Base-by-base conservation (phyloP, 768 basidiomycete genomes). In the Panaeolus papilionaceus region DNA sequence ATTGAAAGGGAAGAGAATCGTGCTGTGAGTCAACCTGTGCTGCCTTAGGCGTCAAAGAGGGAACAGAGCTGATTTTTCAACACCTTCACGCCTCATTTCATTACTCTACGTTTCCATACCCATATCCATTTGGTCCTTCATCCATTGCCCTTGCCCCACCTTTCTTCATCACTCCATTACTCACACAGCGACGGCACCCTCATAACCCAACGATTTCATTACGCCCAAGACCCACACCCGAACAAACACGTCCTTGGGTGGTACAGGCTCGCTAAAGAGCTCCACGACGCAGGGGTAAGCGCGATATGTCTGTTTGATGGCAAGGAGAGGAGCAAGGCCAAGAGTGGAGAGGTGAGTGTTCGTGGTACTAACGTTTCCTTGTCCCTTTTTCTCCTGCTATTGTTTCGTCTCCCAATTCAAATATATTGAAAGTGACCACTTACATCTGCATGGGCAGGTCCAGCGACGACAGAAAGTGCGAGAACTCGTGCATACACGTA, bases 301-400 rank as follows among this genome's bases (percentile, higher is more conserved):
- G 86, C 88, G 5, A 84, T 94, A 8, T 94, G 93, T 72, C 88
- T 95, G 0, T 95, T 95, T 71, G 93, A 95, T 72, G 94, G 93
- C 11, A 84, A 85, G 68, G 79, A 86, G 66, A 86, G 93, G 26
- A 88, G 79, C 73, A 62, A 75, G 16, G 93, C 94, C 11, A 95
- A 95, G 75, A 81, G 86, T 45, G 79, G 81, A 40, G 94, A 95
- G 85, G 93, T 92, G 65, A 63, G 83, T 38, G 20, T 61, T 33
- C 11, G 37, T 49, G 8, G n/a, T 5, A 8, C 11, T 14, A 1
- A 2, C 4, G 47, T 20, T 49, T 49, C 26, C 7, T 8, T 26
- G 2, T 12, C 65, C 20, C 44, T n/a, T 67, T 38, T 58, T 20
- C 38, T 10, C 14, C 4, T 40, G 3, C 9, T 8, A 40, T 40